Evolutionary conservation across 1,284 basidiomycete species (phyloP), one percentile per base, ranked within the genome.

Genomic region (Vanrija pseudolonga): DNA sequence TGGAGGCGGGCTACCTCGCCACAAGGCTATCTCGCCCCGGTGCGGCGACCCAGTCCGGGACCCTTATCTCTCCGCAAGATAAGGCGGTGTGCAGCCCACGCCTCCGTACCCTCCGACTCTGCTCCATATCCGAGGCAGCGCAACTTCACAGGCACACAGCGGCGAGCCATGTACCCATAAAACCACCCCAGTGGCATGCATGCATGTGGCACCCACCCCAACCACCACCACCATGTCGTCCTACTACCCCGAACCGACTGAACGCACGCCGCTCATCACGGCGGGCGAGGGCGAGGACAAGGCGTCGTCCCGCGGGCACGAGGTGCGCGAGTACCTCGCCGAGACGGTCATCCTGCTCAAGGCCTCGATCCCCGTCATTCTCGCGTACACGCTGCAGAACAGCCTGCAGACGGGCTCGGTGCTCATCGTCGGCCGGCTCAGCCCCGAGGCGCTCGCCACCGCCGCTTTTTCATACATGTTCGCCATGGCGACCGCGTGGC

Each of bases 401-500:
- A 28, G 23, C n/a, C 38, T 49, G 7, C 47, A 49, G 38, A 49
- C 47, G 6, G 47, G 48, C 40, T 50, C 48, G 9, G 48, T 50
- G n/a, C 48, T 50, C 24, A 50, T 50, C 24, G 48, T 50, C 8
- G 48, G 48, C 6, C 48, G 48, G 1, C 28, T 50, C n/a, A 50
- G 48, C 40, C 39, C 48, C 14, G 48, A 50, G 28, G 48, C 48
- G 4, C 26, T 50, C 1, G 48, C 48, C 3, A 50, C 48, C 2
- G 48, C 48, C 6, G 48, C 48, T 3, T 50, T 50, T 15, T 43
- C 40, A 19, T 50, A 50, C 41, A 50, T 50, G 48, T 50, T 50
- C 19, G 48, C 48, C 18, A 50, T 50, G 48, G 48, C 48, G 9
- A 50, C 48, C 7, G 48, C 48, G 19, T 50, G 48, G 48, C 40